Percentiles rank a stretch among this genome's conserved stretches.
These are phyloP conservation scores for Plectosphaerella cucumerina DNA, from an alignment of 2,329 filamentous ascomycete genomes.

Conservation along the genomic window DNA sequence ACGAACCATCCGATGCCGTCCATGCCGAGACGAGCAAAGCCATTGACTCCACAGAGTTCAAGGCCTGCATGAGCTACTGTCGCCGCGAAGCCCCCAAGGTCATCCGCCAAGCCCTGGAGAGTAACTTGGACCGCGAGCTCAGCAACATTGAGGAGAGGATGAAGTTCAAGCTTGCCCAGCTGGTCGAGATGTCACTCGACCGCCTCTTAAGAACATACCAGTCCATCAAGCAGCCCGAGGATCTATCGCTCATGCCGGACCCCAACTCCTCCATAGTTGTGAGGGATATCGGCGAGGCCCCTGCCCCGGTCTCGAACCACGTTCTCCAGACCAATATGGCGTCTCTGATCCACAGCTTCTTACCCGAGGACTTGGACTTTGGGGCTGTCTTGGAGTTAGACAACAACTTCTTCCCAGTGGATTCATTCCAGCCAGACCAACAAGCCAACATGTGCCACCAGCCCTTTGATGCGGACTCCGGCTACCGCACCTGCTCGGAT, in stretches of 20 bases:
- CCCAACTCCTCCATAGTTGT: not conserved
- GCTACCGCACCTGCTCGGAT: slow-evolving; percentile 1
- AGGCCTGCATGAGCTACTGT: slow-evolving; percentile 17
- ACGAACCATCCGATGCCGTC: slow-evolving; percentile 18
- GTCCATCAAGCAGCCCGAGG: slow-evolving; percentile 7
- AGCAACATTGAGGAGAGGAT: slow-evolving; percentile 19
- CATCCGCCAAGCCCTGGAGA: slow-evolving; percentile 25
- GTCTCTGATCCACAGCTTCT: too few species aligned
- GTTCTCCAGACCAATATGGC: too few species aligned
- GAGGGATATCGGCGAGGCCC: too few species aligned
- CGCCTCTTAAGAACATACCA: slow-evolving; percentile 16
- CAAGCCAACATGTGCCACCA: not conserved
- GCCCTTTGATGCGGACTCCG: not conserved
- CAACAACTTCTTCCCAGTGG: too few species aligned
- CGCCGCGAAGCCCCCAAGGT: slow-evolving; percentile 26
- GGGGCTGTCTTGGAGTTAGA: too few species aligned
- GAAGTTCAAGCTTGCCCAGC: slow-evolving; percentile 15
- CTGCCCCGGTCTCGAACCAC: too few species aligned
- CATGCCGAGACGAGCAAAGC: slow-evolving; percentile 15
- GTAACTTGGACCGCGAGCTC: slow-evolving; percentile 18
- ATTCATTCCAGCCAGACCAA: too few species aligned
- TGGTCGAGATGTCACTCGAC: slow-evolving; percentile 16
- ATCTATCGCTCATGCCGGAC: slow-evolving; percentile 1
- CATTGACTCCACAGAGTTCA: slow-evolving; percentile 2
- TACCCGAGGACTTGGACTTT: too few species aligned